phyloP scores from a whole-genome alignment of 495 filamentous ascomycete species.

The Chaetomium fimeti region DNA sequence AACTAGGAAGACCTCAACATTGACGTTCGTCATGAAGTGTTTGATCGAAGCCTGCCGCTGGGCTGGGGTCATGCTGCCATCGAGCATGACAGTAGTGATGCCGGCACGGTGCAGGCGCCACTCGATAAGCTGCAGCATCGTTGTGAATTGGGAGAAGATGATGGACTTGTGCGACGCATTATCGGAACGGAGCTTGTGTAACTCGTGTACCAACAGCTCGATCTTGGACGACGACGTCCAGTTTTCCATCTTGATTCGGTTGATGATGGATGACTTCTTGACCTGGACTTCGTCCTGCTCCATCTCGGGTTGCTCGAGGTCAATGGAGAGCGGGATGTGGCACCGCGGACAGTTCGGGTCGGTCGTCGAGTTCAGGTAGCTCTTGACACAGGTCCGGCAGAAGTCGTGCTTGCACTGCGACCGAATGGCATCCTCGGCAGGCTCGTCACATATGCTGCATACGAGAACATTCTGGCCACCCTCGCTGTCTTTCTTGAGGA shows the following conservation, averaged over 20 bases:
- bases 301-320: constrained; percentile 89
- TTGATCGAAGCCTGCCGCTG: constrained; percentile 87
- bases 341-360: constrained; percentile 85
- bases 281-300: constrained; percentile 79
- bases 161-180: constrained; percentile 94
- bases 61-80: constrained; percentile 90
- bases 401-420: constrained; percentile 93
- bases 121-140: constrained; percentile 95
- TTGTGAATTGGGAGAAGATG: constrained; percentile 96
- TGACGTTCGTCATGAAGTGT: constrained; percentile 89
- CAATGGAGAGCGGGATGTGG: constrained; percentile 84
- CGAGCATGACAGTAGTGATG: constrained; percentile 96
- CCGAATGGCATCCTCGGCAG: constrained; percentile 89
- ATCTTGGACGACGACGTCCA: constrained; percentile 99
- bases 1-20: constrained; percentile 92
- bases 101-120: constrained; percentile 93
- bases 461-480: constrained; percentile 88
- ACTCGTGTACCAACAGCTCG: constrained; percentile 88
- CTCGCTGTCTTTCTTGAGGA: constrained; percentile 79
- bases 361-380: constrained; percentile 73
- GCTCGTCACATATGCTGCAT: constrained; percentile 91
- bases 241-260: constrained; percentile 93
- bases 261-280: constrained; percentile 95
- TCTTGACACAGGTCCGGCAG: constrained; percentile 83
- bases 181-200: constrained; percentile 82